Evolutionary conservation across 169 alveolate genomes (phyloP).

Genomic region (Plasmodium knowlesi): DNA sequence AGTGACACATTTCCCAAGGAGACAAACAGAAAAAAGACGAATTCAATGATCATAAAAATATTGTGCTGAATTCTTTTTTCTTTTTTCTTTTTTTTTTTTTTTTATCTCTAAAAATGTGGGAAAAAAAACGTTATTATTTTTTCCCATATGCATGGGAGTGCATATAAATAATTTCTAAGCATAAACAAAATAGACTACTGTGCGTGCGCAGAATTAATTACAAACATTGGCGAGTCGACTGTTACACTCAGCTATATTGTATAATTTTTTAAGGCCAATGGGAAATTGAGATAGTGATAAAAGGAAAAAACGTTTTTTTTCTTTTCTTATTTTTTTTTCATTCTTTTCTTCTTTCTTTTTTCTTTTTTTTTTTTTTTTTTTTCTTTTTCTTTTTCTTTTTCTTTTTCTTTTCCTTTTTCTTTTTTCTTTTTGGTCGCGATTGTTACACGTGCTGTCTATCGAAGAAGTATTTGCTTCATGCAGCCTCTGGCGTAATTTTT

Average conservation of each 20-base stretch:
- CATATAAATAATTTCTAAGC: background rate
- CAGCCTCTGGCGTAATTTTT: background rate
- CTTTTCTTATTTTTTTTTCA: background rate
- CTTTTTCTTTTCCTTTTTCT: too few relatives aligned
- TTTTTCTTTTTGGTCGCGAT: background rate
- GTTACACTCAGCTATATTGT: background rate
- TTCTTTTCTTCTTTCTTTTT: background rate
- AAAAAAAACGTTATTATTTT: background rate
- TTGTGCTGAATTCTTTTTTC: background rate
- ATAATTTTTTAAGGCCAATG: background rate
- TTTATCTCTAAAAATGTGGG: background rate
- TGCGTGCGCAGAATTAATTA: background rate
- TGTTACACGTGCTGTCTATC: background rate
- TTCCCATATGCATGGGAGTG: slow-evolving; percentile 23
- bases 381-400: too few relatives aligned
- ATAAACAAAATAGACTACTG: background rate
- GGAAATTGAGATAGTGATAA: background rate
- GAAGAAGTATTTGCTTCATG: background rate
- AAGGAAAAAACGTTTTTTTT: background rate
- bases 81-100: background rate
- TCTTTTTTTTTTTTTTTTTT: background rate
- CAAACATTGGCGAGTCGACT: background rate
- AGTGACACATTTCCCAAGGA: background rate
- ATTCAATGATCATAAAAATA: background rate
- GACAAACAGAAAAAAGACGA: background rate